These are phyloP conservation scores for Apiospora rasikravindrae DNA, from an alignment of 2,329 filamentous ascomycete genomes.

Conservation along the genomic window DNA sequence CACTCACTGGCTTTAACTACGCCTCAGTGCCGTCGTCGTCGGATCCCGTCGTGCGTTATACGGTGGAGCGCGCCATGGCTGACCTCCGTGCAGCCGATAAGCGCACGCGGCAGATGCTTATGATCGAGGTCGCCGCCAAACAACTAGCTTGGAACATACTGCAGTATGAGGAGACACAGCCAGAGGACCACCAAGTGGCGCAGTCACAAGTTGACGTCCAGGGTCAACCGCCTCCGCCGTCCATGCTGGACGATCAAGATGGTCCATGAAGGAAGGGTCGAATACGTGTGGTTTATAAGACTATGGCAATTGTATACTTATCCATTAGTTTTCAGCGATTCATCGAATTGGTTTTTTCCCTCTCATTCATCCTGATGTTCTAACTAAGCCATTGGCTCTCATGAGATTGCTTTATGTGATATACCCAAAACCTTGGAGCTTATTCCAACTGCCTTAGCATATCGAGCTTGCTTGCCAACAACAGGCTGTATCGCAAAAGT, in stretches of 20 bases:
- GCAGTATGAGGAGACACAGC: constrained; percentile 52
- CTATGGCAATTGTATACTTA: background rate
- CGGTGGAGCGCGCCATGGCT: constrained; percentile 52
- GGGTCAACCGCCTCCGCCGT: constrained; percentile 21
- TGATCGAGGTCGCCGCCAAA: constrained; percentile 59
- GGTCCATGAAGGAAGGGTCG: background rate
- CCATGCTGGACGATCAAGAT: constrained; percentile 20
- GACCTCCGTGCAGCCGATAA: constrained; percentile 51
- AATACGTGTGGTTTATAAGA: background rate
- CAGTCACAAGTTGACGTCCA: constrained; percentile 25
- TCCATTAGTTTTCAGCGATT: background rate
- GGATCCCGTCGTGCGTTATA: constrained; percentile 47
- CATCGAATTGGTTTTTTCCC: background rate
- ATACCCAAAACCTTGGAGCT: background rate
- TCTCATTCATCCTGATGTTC: background rate
- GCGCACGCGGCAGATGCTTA: constrained; percentile 52
- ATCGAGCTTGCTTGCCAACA: background rate
- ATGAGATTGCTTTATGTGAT: background rate
- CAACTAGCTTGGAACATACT: constrained; percentile 59
- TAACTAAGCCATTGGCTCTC: background rate
- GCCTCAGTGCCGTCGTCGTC: constrained; percentile 38
- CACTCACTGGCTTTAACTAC: constrained; percentile 39
- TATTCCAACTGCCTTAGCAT: background rate
- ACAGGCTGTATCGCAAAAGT: background rate
- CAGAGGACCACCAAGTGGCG: constrained; percentile 36